phyloP scores from a whole-genome alignment of 1,284 basidiomycete species.

The Phellinidium pouzarii region DNA sequence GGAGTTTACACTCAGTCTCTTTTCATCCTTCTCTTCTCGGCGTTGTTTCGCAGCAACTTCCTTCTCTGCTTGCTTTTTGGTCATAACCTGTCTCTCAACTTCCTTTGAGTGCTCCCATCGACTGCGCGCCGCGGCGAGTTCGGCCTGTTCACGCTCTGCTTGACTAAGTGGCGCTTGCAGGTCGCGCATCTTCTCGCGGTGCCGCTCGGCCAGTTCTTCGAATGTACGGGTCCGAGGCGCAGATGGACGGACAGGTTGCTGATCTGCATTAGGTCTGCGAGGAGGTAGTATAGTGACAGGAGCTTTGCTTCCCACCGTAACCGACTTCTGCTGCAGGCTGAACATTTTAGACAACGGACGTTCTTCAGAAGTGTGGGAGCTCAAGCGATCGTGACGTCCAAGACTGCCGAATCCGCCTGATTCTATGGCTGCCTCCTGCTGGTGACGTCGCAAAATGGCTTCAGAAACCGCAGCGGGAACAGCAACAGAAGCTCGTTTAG shows the following conservation, averaged over 20 bases:
- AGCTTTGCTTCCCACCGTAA: constrained; percentile 6
- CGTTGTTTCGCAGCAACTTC: constrained; percentile 40
- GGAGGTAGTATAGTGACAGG: constrained; percentile 65
- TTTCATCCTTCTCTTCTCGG: constrained; percentile 39
- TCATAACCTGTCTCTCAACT: constrained; percentile 62
- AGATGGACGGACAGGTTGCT: constrained; percentile 31
- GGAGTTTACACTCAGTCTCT: constrained; percentile 24
- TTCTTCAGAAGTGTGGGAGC: background rate
- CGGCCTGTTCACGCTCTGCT: constrained; percentile 63
- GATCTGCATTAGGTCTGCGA: constrained; percentile 41
- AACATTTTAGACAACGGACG: constrained; percentile 9
- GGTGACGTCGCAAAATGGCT: constrained; percentile 60
- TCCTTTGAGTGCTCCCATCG: constrained; percentile 72
- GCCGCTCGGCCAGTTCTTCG: constrained; percentile 75
- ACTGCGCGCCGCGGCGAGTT: constrained; percentile 57
- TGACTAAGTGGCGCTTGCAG: constrained; percentile 69
- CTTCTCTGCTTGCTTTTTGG: constrained; percentile 63
- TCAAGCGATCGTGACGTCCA: constrained; percentile 18
- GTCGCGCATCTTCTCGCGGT: constrained; percentile 70
- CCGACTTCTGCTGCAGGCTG: constrained; percentile 12
- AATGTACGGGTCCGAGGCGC: constrained; percentile 57
- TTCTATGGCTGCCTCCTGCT: constrained; percentile 51
- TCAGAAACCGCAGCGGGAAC: constrained; percentile 67
- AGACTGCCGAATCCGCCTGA: constrained; percentile 29
- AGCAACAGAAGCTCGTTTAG: constrained; percentile 35